phyloP scores from a whole-genome alignment of 83 land plant genomes.

The Thuja plicata region DNA sequence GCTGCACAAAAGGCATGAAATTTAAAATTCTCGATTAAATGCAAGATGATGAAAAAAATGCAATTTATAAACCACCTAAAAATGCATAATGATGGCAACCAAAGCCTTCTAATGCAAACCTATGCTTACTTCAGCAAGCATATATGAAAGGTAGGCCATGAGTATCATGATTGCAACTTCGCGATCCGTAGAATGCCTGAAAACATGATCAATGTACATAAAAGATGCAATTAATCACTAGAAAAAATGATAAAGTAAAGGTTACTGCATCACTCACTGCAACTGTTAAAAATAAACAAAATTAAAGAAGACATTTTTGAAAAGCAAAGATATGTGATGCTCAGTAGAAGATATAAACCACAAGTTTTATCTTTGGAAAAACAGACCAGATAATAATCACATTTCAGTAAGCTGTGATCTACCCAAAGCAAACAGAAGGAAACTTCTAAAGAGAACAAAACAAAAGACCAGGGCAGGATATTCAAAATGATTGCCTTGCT shows the following conservation, averaged over 20 bases:
- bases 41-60: background rate
- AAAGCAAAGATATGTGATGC: background rate
- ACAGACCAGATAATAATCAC: background rate
- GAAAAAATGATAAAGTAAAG: background rate
- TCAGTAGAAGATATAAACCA: background rate
- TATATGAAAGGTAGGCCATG: constrained; percentile 90
- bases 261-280: background rate
- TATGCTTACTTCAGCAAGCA: constrained; percentile 75
- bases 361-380: background rate
- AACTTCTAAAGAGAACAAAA: background rate
- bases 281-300: background rate
- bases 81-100: background rate
- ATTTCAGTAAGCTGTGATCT: background rate
- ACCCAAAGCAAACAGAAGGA: background rate
- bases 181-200: constrained; percentile 94
- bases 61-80: background rate
- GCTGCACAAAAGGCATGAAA: constrained; percentile 47
- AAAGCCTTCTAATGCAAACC: background rate
- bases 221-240: background rate
- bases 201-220: background rate
- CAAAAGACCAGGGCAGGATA: background rate
- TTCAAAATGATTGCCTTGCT: constrained; percentile 3
- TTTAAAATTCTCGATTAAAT: constrained; percentile 4
- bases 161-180: constrained; percentile 87
- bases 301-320: background rate